phyloP scores from a whole-genome alignment of 805 yeast species.

The Metschnikowia henanensis region DNA sequence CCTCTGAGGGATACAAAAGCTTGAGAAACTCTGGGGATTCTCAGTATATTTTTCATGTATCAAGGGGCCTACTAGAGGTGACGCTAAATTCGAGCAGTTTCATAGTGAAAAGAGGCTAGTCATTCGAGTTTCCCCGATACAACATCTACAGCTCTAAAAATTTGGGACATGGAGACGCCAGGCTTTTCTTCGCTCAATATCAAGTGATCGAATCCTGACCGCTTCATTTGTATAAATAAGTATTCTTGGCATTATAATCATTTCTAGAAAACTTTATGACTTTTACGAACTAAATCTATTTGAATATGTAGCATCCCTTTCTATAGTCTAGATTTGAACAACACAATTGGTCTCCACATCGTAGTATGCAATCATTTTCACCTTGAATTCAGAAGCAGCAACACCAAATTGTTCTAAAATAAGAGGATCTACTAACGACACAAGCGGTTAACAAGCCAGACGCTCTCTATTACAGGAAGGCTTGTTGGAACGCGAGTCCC shows the following conservation, averaged over 20 bases:
- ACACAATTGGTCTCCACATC: slow-evolving; percentile 53
- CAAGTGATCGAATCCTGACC: slow-evolving; percentile 19
- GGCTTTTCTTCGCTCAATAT: slow-evolving; percentile 75
- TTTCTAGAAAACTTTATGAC: no score
- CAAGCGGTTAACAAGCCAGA: no score
- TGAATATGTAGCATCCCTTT: no score
- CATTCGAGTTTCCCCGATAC: slow-evolving; percentile 79
- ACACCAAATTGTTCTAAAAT: slow-evolving; percentile 94
- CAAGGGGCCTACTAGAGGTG: slow-evolving; percentile 70
- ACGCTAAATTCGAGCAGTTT: slow-evolving; percentile 59
- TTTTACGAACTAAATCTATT: no score
- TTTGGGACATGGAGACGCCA: slow-evolving; percentile 55
- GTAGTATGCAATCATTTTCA: slow-evolving; percentile 74
- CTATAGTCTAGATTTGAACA: not conserved
- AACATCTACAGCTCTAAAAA: slow-evolving; percentile 71
- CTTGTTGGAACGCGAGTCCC: no score
- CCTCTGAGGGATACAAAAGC: slow-evolving; percentile 59
- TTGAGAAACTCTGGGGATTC: slow-evolving; percentile 62
- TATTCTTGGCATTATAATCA: no score
- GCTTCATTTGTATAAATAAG: no score
- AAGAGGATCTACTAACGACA: no score
- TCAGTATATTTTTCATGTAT: slow-evolving; percentile 72
- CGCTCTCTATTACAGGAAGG: no score
- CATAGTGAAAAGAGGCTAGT: slow-evolving; percentile 66
- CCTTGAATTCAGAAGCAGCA: slow-evolving; percentile 89